A percentile compares a stretch with the other conserved stretches of the same genome.
phyloP scores from a whole-genome alignment of 345 rosid genomes.

The Citrus trifoliata region DNA sequence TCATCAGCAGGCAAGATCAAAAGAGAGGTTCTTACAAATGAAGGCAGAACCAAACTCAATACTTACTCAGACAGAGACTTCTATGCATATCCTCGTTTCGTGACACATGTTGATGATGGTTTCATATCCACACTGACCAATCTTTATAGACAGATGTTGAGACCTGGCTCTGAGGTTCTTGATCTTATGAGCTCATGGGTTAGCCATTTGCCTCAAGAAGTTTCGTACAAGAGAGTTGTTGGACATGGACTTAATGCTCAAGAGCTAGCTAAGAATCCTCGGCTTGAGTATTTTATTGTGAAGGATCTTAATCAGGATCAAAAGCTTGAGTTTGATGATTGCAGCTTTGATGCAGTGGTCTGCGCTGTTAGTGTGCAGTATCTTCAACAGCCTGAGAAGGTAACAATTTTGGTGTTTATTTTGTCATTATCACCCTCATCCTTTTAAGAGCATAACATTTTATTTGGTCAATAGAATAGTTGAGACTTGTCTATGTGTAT shows the following conservation, averaged over 20 bases:
- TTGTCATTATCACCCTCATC: no score
- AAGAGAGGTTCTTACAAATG: slow-evolving; percentile 58
- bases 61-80: slow-evolving; percentile 56
- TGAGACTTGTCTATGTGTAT: no score
- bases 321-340: slow-evolving; percentile 45
- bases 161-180: slow-evolving; percentile 66
- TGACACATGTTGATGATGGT: slow-evolving; percentile 75
- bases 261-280: slow-evolving; percentile 77
- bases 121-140: slow-evolving; percentile 70
- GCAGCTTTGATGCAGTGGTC: slow-evolving; percentile 68
- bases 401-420: slow-evolving; percentile 14
- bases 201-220: slow-evolving; percentile 77
- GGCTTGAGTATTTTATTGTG: slow-evolving; percentile 57
- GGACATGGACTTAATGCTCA: slow-evolving; percentile 95
- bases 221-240: slow-evolving; percentile 61
- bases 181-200: slow-evolving; percentile 95
- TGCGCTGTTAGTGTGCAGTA: slow-evolving; percentile 87
- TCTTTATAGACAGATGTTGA: slow-evolving; percentile 53
- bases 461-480: no score
- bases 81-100: slow-evolving; percentile 75
- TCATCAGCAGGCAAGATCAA: slow-evolving; percentile 60
- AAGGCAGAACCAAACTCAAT: slow-evolving; percentile 68
- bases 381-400: slow-evolving; percentile 89
- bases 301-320: slow-evolving; percentile 69
- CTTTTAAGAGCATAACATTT: no score